These are phyloP conservation scores for Penicillium sp. DNA, from an alignment of 2,329 filamentous ascomycete species.

Conservation along the genomic window DNA sequence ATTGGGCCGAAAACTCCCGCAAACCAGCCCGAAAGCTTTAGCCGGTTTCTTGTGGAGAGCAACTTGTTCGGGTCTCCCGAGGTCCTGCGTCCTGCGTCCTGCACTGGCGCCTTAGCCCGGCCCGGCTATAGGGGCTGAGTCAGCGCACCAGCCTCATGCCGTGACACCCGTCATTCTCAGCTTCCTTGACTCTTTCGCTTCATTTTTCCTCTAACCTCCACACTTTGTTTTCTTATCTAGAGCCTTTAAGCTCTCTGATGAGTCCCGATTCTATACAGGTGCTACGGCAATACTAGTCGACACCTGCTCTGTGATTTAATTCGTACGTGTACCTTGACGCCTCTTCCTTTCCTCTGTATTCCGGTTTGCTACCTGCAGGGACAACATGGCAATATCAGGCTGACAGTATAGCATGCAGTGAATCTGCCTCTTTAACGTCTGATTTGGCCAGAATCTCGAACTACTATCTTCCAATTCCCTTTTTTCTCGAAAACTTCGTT, in stretches of 20 bases:
- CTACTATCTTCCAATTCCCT: neutral
- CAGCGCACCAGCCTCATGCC: slow-evolving; percentile 19
- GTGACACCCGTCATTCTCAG: slow-evolving; percentile 10
- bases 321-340: slow-evolving; percentile 12
- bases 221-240: slow-evolving; percentile 17
- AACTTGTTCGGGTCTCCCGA: slow-evolving; percentile 2
- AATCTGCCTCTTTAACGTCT: slow-evolving; percentile 2
- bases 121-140: slow-evolving; percentile 19
- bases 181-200: slow-evolving; percentile 12
- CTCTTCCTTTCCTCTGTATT: slow-evolving; percentile 23
- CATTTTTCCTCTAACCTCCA: slow-evolving; percentile 14
- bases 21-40: slow-evolving; percentile 18
- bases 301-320: slow-evolving; percentile 27
- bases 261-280: slow-evolving; percentile 32
- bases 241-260: slow-evolving; percentile 35
- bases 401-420: neutral
- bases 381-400: slow-evolving; percentile 16
- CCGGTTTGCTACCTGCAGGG: slow-evolving; percentile 15
- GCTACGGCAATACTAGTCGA: slow-evolving; percentile 36
- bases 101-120: neutral
- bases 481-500: slow-evolving; percentile 4
- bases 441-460: slow-evolving; percentile 5
- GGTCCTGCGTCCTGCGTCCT: neutral
- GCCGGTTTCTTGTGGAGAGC: slow-evolving; percentile 9
- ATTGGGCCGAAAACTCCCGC: slow-evolving; percentile 22